Percentiles rank a stretch among this genome's conserved stretches.
Evolutionary conservation across 495 filamentous ascomycete species (phyloP).

Genomic region (Hypoxylon trugodes): DNA sequence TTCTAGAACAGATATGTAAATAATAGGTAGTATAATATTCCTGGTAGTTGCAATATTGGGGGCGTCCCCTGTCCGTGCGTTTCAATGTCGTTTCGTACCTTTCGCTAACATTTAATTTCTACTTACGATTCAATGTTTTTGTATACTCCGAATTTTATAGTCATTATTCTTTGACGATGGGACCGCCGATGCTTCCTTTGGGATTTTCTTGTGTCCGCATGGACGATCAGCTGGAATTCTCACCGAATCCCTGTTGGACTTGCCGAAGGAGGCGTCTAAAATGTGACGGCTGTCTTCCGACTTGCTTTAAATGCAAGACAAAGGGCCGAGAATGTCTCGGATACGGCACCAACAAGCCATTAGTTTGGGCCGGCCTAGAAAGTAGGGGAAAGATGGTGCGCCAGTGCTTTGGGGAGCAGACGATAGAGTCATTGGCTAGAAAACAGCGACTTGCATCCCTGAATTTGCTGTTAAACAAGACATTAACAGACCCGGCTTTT

Average conservation of each 20-base stretch:
- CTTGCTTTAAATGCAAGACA: neutral
- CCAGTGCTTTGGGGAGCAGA: neutral
- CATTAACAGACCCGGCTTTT: neutral
- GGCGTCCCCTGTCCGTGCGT: too few relatives aligned
- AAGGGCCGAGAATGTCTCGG: neutral
- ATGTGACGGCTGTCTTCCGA: neutral
- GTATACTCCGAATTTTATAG: neutral
- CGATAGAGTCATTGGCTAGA: neutral
- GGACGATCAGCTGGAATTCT: neutral
- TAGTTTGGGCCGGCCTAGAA: neutral
- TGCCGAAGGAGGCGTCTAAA: neutral
- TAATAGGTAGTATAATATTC: too few relatives aligned
- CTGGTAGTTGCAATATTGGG: too few relatives aligned
- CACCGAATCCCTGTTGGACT: neutral
- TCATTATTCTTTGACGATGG: neutral
- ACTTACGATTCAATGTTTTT: too few relatives aligned
- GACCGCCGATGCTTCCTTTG: neutral
- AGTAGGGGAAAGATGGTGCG: neutral
- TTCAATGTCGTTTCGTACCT: too few relatives aligned
- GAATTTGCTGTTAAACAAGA: neutral
- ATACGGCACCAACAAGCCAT: neutral
- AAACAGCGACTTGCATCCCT: neutral
- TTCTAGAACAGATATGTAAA: neutral
- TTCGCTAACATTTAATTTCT: too few relatives aligned
- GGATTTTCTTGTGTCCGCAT: neutral